These are phyloP conservation scores for Leersia perrieri DNA, from an alignment of 176 grass and related monocot species.

Conservation along the genomic window DNA sequence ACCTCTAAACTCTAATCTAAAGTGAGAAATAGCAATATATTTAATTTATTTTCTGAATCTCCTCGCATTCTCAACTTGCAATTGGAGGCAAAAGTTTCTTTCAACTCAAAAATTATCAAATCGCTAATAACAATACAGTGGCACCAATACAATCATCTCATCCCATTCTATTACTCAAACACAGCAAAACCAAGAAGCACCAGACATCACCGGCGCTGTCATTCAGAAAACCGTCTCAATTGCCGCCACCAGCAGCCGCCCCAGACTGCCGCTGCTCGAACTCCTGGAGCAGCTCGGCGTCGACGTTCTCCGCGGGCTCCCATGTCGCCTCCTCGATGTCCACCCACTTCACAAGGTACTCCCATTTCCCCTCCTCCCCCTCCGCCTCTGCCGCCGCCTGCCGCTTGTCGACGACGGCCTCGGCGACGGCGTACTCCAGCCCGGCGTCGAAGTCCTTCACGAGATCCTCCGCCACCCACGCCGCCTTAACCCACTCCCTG, in stretches of 20 bases:
- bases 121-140: conserved; percentile 6
- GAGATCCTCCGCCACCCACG: conserved; percentile 81
- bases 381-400: conserved; percentile 46
- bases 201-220: background rate
- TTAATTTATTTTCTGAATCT: background rate
- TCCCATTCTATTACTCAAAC: background rate
- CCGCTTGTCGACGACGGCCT: conserved; percentile 54
- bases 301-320: conserved; percentile 89
- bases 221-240: conserved; percentile 27
- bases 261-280: conserved; percentile 45
- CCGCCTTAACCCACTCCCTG: conserved; percentile 85
- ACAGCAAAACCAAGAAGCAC: background rate
- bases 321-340: conserved; percentile 79
- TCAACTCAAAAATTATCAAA: background rate
- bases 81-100: background rate
- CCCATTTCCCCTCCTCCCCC: conserved; percentile 46
- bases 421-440: conserved; percentile 87
- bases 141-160: background rate
- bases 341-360: conserved; percentile 97
- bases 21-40: background rate
- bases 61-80: background rate
- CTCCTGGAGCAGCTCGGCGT: conserved; percentile 77
- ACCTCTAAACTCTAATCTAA: background rate
- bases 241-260: background rate
- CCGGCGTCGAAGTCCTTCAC: conserved; percentile 74